A percentile compares a stretch with the other conserved stretches of the same genome.
phyloP scores from a whole-genome alignment of 257 asterid genomes.

The Capsicum rhomboideum region DNA sequence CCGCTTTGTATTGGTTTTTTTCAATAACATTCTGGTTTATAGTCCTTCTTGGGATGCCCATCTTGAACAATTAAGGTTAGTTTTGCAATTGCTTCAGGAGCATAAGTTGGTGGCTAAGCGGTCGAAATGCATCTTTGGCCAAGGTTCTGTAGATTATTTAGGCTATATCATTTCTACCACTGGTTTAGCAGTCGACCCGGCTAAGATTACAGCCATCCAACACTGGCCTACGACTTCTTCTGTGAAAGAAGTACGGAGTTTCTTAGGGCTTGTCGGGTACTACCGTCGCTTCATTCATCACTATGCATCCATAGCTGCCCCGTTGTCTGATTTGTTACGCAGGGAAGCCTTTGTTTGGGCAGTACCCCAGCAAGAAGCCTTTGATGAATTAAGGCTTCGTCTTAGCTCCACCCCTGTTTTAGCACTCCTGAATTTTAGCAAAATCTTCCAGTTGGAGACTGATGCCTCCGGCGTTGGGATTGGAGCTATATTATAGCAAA shows the following conservation, averaged over 20 bases:
- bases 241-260: background rate
- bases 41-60: background rate
- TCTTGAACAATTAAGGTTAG: too few relatives aligned
- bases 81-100: too few relatives aligned
- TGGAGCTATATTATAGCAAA: background rate
- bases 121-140: too few relatives aligned
- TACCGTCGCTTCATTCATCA: background rate
- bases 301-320: background rate
- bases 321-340: background rate
- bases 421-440: background rate
- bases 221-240: background rate
- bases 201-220: background rate
- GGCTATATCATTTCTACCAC: background rate
- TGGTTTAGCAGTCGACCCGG: background rate
- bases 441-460: background rate
- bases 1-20: background rate
- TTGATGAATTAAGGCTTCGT: background rate
- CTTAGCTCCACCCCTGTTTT: background rate
- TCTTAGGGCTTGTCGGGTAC: background rate
- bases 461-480: background rate
- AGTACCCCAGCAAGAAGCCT: background rate
- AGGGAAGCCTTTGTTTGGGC: background rate
- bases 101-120: too few relatives aligned
- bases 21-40: conserved; percentile 1
- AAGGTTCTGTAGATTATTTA: too few relatives aligned